Evolutionary conservation across 805 yeast species (phyloP), one percentile per base, ranked within the genome.

Genomic region (Starmerella kuoi): DNA sequence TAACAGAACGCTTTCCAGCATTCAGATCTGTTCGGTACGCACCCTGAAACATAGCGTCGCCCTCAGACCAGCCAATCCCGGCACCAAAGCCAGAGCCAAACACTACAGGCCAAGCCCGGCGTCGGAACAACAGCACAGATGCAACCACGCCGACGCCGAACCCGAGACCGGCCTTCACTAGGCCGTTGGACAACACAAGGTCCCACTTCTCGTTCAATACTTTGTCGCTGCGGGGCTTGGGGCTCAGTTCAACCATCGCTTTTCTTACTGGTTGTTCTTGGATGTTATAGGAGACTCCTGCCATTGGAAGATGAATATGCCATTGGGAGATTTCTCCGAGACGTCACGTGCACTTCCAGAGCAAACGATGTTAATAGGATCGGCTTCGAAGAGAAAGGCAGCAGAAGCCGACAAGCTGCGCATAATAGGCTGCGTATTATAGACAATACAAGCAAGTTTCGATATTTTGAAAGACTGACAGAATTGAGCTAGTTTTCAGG

Each of bases 21-120:
- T 41, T 40, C 8, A 35, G 40, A 19, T 38, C 37, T 11, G 38
- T 37, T 15, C 39, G 40, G 41, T 44, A 41, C 15, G 48, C 42
- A 28, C 43, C 31, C 41, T 46, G 79, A 74, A 91, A 88, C 44
- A 87, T 81, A 47, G 96, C 93, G 60, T 91, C 97, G 48, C 97
- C 98, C 68, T 91, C 99, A 47, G 97, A 77, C 65, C 86, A 91
- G 41, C 95, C 95, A 69, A 95, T 80, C 52, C 99, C 99, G 49
- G 87, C 73, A 53, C 99, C 99, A 57, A 91, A 88, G 30, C 99
- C 99, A 51, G 86, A 67, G 52, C 98, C 98, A 48, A 88, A 65
- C 94, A 96, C 87, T 33, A 88, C 97, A 42, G 98, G 98, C 77
- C 86, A 91, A 8, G 95, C 73, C 65, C 97, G 78, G 71, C 97